Conservation (phyloP, 768 basidiomycete genomes). For the Lentinula aciculospora region DNA sequence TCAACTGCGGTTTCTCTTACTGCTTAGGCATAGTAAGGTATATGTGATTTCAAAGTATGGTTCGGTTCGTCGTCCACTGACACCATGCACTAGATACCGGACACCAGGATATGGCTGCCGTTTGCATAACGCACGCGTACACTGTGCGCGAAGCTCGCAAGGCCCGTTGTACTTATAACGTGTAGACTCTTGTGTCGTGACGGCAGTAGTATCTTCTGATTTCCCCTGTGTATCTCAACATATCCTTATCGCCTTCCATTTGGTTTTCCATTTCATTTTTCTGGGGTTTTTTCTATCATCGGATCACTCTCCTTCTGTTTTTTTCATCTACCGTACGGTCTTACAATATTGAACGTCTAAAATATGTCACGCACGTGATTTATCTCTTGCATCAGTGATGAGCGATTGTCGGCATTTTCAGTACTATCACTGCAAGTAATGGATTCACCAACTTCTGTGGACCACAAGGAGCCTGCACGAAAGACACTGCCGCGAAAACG, state of each 20-base stretch:
- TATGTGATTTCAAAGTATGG: neutral
- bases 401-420: neutral
- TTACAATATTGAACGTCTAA: neutral
- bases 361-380: neutral
- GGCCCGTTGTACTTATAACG: constrained; percentile 1
- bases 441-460: neutral
- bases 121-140: neutral
- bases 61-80: neutral
- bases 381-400: neutral
- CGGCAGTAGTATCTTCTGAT: too few relatives aligned
- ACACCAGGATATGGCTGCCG: neutral
- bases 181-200: neutral
- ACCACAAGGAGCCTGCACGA: constrained; percentile 8
- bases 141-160: neutral
- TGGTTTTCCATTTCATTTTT: neutral
- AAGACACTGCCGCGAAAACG: constrained; percentile 52
- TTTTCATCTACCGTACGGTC: neutral
- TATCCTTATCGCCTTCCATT: neutral
- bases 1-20: neutral
- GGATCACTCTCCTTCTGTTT: neutral
- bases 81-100: neutral
- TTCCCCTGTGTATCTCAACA: too few relatives aligned
- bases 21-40: neutral
- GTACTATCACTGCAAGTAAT: too few relatives aligned
- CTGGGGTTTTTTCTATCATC: neutral